Conservation (phyloP, 179 eudicot species). For the Spinacia oleracea region DNA sequence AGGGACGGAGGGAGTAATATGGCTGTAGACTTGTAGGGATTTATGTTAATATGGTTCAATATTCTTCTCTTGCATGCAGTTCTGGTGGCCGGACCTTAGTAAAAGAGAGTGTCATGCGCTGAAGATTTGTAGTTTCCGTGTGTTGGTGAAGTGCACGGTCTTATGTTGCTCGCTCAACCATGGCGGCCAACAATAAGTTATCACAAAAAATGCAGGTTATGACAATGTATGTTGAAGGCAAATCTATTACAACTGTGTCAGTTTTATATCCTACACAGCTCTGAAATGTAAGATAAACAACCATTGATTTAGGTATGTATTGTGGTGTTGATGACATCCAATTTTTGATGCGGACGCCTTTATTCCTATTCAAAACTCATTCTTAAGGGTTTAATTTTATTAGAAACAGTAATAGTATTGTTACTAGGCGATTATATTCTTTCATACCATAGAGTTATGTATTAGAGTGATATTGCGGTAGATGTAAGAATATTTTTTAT, state of each 20-base stretch:
- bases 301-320: not conserved
- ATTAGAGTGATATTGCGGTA: not conserved
- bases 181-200: not conserved
- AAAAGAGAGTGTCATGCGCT: slow-evolving; percentile 80
- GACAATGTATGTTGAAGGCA: not conserved
- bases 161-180: not conserved
- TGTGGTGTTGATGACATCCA: not conserved
- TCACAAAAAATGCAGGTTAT: not conserved
- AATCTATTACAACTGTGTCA: not conserved
- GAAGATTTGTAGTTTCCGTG: not conserved
- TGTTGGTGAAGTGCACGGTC: not conserved
- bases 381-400: not conserved
- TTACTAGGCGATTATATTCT: slow-evolving; percentile 2
- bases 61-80: slow-evolving; percentile 55
- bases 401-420: not conserved
- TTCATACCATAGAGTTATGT: not conserved
- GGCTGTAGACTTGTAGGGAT: not conserved
- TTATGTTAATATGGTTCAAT: not conserved
- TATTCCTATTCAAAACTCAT: not conserved
- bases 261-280: slow-evolving; percentile 12
- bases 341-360: not conserved
- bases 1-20: no score
- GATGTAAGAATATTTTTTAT: not conserved
- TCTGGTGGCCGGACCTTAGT: slow-evolving; percentile 79
- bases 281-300: not conserved